Evolutionary conservation across 176 grass and related monocot species (phyloP).

Genomic region (Secale cereale): DNA sequence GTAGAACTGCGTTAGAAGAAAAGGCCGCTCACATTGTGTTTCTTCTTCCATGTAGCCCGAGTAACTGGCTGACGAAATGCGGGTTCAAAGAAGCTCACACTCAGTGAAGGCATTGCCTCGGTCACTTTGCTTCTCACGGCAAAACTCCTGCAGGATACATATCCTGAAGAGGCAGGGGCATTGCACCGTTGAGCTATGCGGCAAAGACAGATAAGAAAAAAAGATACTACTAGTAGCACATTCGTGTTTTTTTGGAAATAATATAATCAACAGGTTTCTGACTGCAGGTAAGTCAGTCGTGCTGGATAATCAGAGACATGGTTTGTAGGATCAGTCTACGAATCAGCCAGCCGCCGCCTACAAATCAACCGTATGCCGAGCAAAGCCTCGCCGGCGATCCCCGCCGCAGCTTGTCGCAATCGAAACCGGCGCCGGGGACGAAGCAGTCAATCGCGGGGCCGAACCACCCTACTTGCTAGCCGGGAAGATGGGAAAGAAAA

Average conservation of each 20-base stretch:
- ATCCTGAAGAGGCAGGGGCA: slow-evolving; percentile 37
- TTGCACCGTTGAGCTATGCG: background rate
- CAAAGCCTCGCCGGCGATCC: too few relatives aligned
- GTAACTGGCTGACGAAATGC: background rate
- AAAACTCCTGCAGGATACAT: background rate
- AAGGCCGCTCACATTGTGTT: slow-evolving; percentile 36
- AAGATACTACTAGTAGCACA: background rate
- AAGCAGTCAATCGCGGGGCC: background rate
- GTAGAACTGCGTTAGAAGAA: background rate
- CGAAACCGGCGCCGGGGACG: background rate
- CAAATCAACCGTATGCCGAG: too few relatives aligned
- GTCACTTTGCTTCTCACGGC: background rate
- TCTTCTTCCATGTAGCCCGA: slow-evolving; percentile 20
- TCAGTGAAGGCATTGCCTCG: background rate
- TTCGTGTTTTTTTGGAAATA: background rate
- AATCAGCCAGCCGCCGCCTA: background rate
- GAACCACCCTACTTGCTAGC: background rate
- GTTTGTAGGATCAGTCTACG: background rate
- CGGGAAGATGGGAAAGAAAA: background rate
- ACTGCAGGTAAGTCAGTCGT: too few relatives aligned
- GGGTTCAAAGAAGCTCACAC: slow-evolving; percentile 15
- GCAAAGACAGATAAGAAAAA: background rate
- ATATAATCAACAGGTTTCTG: background rate
- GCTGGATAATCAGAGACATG: background rate
- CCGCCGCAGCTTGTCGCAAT: too few relatives aligned